Evolutionary conservation across 2,329 filamentous ascomycete genomes (phyloP).

Genomic region (Fusarium sp.): DNA sequence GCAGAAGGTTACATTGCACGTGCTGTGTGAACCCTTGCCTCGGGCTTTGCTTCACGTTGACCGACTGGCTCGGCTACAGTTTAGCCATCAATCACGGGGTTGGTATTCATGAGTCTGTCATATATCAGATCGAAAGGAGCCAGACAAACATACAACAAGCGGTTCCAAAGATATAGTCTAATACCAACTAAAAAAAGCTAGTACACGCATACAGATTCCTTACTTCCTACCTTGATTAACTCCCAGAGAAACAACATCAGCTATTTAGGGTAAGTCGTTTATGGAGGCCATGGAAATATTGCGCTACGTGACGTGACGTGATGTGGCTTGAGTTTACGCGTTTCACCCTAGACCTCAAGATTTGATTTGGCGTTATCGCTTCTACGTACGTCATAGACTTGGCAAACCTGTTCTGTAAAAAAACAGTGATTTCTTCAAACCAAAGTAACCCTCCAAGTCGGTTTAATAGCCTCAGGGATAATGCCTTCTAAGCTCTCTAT

Average conservation of each 20-base stretch:
- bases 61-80: background rate
- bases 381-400: slow-evolving; percentile 21
- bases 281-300: no score
- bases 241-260: no score
- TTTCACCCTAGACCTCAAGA: no score
- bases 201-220: no score
- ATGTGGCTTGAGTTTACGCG: background rate
- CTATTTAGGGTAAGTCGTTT: no score
- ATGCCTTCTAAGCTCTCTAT: slow-evolving; percentile 21
- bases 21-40: background rate
- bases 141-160: no score
- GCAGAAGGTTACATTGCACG: background rate
- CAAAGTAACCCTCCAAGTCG: background rate
- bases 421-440: background rate
- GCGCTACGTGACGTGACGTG: no score
- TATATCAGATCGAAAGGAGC: no score
- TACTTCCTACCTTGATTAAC: no score
- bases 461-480: background rate
- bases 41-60: background rate
- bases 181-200: no score
- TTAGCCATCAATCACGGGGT: background rate
- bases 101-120: background rate
- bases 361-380: background rate
- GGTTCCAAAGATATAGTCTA: no score
- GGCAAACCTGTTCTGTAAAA: background rate